Base-by-base conservation (phyloP, 2,329 filamentous ascomycete genomes). In the Colletotrichum sp. region DNA sequence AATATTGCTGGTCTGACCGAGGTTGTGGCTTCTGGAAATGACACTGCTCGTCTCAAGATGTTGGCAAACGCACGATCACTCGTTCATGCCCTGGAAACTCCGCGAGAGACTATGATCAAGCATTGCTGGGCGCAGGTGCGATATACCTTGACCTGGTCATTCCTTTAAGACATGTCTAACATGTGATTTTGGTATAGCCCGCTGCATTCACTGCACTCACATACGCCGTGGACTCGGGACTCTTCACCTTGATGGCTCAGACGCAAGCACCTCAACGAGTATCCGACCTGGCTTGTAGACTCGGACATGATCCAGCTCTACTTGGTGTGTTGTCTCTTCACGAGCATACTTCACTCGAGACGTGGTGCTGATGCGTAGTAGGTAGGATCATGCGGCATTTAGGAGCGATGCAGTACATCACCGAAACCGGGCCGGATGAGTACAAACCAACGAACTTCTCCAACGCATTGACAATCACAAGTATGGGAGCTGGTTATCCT, bases 31-130 rank as follows among this genome's bases (percentile, higher is more conserved):
- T 15, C 5, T 6, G 32, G 61, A 7, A 7, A 72, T 24, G 61
- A 67, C n/a, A 48, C 60, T 4, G 61, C 61, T 16, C 60, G 69
- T 16, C 48, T 72, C 3, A 36, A 30, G 30, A 71, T 72, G 60
- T n/a, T 72, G 30, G 69, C 16, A 18, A 57, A n/a, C 43, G 60
- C 63, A 8, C 5, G 43, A 3, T 58, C 30, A 1, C 43, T 66
- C 6, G 43, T 67, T 2, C 48, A 67, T n/a, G 83, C 85, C 0
- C 80, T 87, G 0, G 87, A 89, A 77, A 88, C 86, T 0, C 88
- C 88, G 0, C 82, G 87, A 6, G 87, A 89, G 79, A 86, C 87
- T 0, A 87, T 88, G 82, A 83, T 88, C 71, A 82, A 85, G 71
- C 86, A 88, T 67, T 82, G 80, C 74, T 89, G 87, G 86, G 86